These are phyloP conservation scores for Azolla pinnata DNA, from an alignment of 75 land plant species.

Conservation along the genomic window DNA sequence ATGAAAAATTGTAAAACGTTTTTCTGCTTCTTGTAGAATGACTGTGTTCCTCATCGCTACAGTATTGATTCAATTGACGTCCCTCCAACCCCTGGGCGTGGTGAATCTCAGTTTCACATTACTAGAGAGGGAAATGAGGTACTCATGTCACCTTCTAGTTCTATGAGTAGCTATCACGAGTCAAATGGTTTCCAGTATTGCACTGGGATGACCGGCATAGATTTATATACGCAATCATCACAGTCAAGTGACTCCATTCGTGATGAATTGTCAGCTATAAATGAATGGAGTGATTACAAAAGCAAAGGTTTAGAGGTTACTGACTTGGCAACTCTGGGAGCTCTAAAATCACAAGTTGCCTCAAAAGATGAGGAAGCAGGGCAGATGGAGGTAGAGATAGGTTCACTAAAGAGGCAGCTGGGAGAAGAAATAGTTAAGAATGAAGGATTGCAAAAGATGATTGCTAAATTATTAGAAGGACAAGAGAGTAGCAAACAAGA, in stretches of 20 bases:
- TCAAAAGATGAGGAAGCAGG: background rate
- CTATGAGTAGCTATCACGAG: background rate
- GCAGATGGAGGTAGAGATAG: background rate
- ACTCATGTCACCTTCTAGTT: constrained; percentile 1
- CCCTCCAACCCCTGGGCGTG: background rate
- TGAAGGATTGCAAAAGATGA: background rate
- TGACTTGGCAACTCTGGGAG: background rate
- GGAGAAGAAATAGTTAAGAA: background rate
- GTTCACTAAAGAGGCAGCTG: background rate
- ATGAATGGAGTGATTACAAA: background rate
- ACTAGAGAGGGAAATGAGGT: background rate
- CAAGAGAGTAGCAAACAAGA: background rate
- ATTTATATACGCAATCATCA: background rate
- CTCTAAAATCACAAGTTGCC: background rate
- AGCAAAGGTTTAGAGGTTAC: background rate
- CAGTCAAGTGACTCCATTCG: background rate
- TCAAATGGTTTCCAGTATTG: background rate
- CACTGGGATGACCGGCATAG: background rate
- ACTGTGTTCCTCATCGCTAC: background rate
- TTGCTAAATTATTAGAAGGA: background rate
- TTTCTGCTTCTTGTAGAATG: background rate
- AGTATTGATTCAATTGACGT: background rate
- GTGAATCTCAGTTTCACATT: background rate
- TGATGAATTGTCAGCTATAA: background rate
- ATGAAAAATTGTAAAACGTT: background rate